Conservation (phyloP, 1,284 basidiomycete genomes). For the Salmacisia buchloeana region DNA sequence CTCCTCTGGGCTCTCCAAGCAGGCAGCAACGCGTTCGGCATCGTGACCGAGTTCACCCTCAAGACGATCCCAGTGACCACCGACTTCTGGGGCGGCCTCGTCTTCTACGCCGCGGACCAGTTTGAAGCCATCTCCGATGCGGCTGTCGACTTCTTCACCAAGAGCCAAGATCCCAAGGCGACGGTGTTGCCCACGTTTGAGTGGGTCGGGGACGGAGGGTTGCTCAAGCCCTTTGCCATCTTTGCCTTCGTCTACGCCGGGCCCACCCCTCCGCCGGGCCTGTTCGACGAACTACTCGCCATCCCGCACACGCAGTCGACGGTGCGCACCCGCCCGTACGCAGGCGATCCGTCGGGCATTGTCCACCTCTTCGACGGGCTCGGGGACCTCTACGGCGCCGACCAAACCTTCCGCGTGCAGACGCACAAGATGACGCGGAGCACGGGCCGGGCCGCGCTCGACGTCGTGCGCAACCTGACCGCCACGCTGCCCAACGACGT, state of each 20-base stretch:
- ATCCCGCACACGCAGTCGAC: background rate
- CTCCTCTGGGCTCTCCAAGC: constrained; percentile 1
- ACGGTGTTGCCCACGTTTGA: background rate
- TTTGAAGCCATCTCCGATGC: background rate
- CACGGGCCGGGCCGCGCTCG: background rate
- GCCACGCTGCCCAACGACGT: background rate
- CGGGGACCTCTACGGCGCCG: background rate
- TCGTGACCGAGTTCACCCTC: constrained; percentile 7
- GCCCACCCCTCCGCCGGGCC: background rate
- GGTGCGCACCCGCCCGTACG: background rate
- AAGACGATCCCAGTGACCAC: background rate
- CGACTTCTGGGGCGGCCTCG: background rate
- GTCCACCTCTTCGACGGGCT: background rate
- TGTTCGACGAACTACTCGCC: background rate
- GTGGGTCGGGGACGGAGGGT: background rate
- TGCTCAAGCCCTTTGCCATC: background rate
- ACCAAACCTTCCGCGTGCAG: background rate
- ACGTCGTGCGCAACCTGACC: background rate
- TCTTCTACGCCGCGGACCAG: background rate
- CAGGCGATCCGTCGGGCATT: background rate
- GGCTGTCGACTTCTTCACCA: background rate
- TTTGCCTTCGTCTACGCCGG: background rate
- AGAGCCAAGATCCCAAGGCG: background rate
- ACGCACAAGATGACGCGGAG: background rate
- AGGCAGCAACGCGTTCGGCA: background rate